A percentile compares a stretch with the other conserved stretches of the same genome.
These are phyloP conservation scores for Camellia oleifera DNA, from an alignment of 179 eudicot genomes.

Conservation along the genomic window DNA sequence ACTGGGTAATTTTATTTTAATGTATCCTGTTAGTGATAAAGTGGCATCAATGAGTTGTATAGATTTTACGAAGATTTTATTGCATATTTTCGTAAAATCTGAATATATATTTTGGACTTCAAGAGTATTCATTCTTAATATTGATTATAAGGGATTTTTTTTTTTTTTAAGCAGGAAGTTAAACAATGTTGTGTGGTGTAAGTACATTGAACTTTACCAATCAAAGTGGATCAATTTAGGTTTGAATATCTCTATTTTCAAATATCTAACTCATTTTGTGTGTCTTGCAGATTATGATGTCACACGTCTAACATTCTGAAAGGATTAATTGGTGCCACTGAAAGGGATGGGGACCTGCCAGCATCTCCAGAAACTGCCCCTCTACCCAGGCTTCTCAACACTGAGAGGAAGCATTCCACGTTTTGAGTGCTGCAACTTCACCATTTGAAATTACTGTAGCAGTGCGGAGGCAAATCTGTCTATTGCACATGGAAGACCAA, in stretches of 20 bases:
- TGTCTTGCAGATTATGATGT: conserved; percentile 4
- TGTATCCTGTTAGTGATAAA: too few species aligned
- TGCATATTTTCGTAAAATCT: background rate
- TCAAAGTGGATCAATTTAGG: background rate
- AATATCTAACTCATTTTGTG: background rate
- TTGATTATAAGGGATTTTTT: background rate
- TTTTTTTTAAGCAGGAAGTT: background rate
- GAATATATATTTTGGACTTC: background rate
- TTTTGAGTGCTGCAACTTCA: too few species aligned
- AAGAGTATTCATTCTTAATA: background rate
- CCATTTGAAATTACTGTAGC: too few species aligned
- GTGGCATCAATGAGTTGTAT: too few species aligned
- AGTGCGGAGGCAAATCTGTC: too few species aligned
- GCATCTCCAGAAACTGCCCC: too few species aligned
- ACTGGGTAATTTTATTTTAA: too few species aligned
- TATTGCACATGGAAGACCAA: too few species aligned
- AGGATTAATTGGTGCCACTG: background rate
- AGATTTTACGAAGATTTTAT: too few species aligned
- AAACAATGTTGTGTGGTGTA: background rate
- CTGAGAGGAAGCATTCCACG: too few species aligned
- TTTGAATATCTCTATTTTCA: background rate
- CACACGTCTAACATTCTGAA: background rate
- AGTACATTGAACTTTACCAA: background rate
- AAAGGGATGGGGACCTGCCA: too few species aligned
- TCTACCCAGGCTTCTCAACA: too few species aligned